Evolutionary conservation across 345 rosid genomes (phyloP), one percentile per base, ranked within the genome.

Genomic region (Corchorus capsularis): DNA sequence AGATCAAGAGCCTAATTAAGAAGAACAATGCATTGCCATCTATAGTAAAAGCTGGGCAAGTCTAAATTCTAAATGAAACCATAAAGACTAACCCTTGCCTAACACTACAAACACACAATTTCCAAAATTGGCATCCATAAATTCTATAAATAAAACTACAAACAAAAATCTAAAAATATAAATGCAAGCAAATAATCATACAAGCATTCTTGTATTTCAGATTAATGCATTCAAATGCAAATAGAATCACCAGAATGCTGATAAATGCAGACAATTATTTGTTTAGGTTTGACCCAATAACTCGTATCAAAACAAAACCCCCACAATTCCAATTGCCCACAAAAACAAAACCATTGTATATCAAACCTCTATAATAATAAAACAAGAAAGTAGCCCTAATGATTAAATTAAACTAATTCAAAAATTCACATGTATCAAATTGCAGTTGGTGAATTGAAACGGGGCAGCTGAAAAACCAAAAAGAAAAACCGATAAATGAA

Each of bases 291-390:
- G 43, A 57, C 14, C 53, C 53, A 10, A 43, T 41, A 22, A 53
- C 37, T 50, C 57, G 27, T 14, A 34, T 70, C 65, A 22, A 22
- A 22, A 20, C 43, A 15, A 72, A 72, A 72, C 34, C 53, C 15
- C 55, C 41, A 72, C 27, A 45, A 45, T 57, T 59, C 53, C 52
- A 52, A 72, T 15, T 20, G 13, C 52, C 62, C 54, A 63, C 14
- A 72, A 43, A 10, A 45, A 27, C 49, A 53, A 72, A 72, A 56
- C 22, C 54, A 72, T 39, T 43, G 67, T 27, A 45, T 32, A 8
- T 1, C 67, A 43, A 45, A 45, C 8, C 41, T 2, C 41, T 4
- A 72, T 59, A 15, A 14, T 6, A 2, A 43, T 0, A n/a, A 57
- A 72, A 8, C 27, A 4, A 6, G 27, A 52, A 20, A 9, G 2